Base-by-base conservation (phyloP, 2,329 filamentous ascomycete genomes). In the Xylariaceae sp. region DNA sequence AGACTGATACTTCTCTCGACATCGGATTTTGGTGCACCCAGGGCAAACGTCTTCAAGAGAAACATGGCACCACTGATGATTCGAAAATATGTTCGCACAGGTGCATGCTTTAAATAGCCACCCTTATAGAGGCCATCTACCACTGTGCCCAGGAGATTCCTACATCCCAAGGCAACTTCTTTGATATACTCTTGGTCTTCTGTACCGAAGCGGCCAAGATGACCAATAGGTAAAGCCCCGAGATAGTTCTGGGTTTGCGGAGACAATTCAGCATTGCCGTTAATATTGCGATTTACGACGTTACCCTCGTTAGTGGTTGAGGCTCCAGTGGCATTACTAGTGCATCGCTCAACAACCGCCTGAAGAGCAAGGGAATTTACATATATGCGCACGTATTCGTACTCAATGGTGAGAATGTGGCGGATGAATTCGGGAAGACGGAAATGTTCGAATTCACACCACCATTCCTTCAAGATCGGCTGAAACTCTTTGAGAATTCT, bases 281-380 rank as follows among this genome's bases (percentile, higher is more conserved):
- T 64, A 21, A 64, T 52, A 14, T 65, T 56, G 34, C 63, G 66
- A 27, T 64, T 64, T 37, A 63, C 67, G 5, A 64, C 63, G 5
- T 60, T 59, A 12, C 68, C 63, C 36, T 62, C 63, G 22, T 60
- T 65, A n/a, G 66, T 68, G 4, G 50, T 48, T 47, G 73, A 52
- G 25, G 45, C 52, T 5, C 49, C 72, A 10, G 69, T 71, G 17
- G 83, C 82, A 53, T 91, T 86, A 49, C 79, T 90, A 6, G 89
- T 92, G 67, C 88, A 95, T 49, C 91, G 82, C 67, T 96, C 92
- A 5, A 97, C 89, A 3, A 97, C 90, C 19, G 93, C 93, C 68
- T 98, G 93, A 2, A 98, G 73, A 2, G 91, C 91, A 2, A 98
- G 75, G 1, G 91, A 95, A 65, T 97, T 96, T 69, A 96, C 80